Evolutionary conservation across 2,329 filamentous ascomycete species (phyloP).

Genomic region (Diaporthe destruens): DNA sequence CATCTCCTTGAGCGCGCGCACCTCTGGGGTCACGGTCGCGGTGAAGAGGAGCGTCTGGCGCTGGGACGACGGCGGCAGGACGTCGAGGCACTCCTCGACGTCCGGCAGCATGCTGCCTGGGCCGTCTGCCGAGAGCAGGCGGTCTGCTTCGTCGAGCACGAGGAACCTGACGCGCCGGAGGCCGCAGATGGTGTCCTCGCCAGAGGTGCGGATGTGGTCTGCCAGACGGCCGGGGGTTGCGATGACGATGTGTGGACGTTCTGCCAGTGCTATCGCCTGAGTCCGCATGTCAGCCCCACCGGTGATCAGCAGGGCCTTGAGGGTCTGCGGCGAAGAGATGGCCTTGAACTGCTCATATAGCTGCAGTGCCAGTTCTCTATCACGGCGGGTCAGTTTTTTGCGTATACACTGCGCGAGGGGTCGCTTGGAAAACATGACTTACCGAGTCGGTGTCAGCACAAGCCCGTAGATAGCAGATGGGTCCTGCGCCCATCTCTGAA

Average conservation of each 20-base stretch:
- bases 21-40: slow-evolving; percentile 93
- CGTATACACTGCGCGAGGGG: too few relatives aligned
- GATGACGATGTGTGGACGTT: slow-evolving; percentile 90
- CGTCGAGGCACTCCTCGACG: slow-evolving; percentile 87
- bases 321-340: slow-evolving; percentile 86
- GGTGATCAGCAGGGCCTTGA: slow-evolving; percentile 91
- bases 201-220: slow-evolving; percentile 92
- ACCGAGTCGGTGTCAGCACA: slow-evolving; percentile 88
- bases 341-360: slow-evolving; percentile 97
- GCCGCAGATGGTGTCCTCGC: slow-evolving; percentile 88
- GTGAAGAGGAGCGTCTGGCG: slow-evolving; percentile 98
- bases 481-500: slow-evolving; percentile 94
- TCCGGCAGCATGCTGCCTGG: slow-evolving; percentile 94
- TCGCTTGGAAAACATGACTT: slow-evolving; percentile 42
- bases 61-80: slow-evolving; percentile 80
- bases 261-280: slow-evolving; percentile 86
- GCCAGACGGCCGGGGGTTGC: slow-evolving; percentile 93
- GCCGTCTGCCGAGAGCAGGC: slow-evolving; percentile 79
- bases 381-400: neutral
- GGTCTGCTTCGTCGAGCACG: slow-evolving; percentile 95
- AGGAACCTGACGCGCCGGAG: slow-evolving; percentile 84
- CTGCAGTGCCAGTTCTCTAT: slow-evolving; percentile 87
- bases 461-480: slow-evolving; percentile 92
- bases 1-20: slow-evolving; percentile 85
- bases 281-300: slow-evolving; percentile 93